These are phyloP conservation scores for Lomentospora prolificans DNA, from an alignment of 2,329 filamentous ascomycete genomes.

Conservation along the genomic window DNA sequence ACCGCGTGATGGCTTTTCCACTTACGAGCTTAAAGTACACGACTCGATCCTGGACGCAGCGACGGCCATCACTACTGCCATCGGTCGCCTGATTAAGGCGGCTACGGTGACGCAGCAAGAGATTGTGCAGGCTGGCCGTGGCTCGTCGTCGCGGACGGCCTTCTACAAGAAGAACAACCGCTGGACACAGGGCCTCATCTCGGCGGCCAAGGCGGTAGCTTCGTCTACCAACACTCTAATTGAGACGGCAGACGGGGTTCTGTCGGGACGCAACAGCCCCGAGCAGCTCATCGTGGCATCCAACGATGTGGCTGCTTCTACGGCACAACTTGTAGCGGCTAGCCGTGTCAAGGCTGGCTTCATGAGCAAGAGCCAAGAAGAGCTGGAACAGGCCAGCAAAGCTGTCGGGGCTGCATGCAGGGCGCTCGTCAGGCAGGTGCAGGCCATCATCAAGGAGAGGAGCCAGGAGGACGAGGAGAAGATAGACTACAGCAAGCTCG, in stretches of 20 bases:
- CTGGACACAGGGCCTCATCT: conserved; percentile 97
- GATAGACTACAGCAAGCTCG: conserved; percentile 81
- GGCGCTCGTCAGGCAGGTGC: conserved; percentile 81
- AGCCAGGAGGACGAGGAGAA: conserved; percentile 71
- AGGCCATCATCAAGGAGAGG: conserved; percentile 84
- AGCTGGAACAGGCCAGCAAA: conserved; percentile 82
- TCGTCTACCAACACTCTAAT: conserved; percentile 91
- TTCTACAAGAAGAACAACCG: conserved; percentile 99
- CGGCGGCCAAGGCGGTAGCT: conserved; percentile 91
- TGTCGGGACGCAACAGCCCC: conserved; percentile 82
- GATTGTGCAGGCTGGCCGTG: conserved; percentile 87
- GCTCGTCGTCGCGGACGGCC: conserved; percentile 75
- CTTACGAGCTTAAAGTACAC: conserved; percentile 92
- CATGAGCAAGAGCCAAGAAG: conserved; percentile 95
- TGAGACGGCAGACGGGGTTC: conserved; percentile 93
- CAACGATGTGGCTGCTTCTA: conserved; percentile 93
- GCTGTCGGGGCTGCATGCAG: conserved; percentile 85
- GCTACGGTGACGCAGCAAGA: conserved; percentile 89
- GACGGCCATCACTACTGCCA: conserved; percentile 85
- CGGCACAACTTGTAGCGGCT: conserved; percentile 90
- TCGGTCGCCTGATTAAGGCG: conserved; percentile 88
- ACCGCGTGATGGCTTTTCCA: conserved; percentile 88
- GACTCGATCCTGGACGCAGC: conserved; percentile 91
- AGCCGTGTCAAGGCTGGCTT: conserved; percentile 95
- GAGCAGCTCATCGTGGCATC: conserved; percentile 97